Base-by-base conservation (phyloP, 202 grass and related monocot genomes). In the Musa balbisiana region DNA sequence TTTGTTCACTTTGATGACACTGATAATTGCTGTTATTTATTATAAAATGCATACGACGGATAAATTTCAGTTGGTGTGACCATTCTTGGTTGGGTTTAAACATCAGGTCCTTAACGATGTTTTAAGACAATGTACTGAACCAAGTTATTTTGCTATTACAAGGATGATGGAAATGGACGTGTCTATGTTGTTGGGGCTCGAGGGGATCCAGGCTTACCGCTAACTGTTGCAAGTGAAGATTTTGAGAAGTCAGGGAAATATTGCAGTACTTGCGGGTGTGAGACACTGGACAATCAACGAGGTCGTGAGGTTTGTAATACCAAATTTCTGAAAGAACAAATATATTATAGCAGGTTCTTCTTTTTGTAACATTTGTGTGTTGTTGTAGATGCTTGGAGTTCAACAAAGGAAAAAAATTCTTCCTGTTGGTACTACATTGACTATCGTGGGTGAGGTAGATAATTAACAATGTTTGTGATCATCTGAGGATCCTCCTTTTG, bases 391-490 rank as follows among this genome's bases (percentile, higher is more conserved):
- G 95, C 85, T 98, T 24, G 91, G 91, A 80, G 83, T 90, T 83
- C 90, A 88, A 75, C 75, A 87, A 64, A 98, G 83, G 56, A 87
- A 98, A 88, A 89, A 79, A 78, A 87, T 94, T 90, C 95, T 94
- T 88, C 87, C 89, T 55, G 94, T 89, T 78, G 89, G 91, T 82
- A 88, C 89, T 76, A 81, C 91, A 25, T 92, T 98, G 77, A 98
- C 91, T n/a, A 87, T 94, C 81, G 87, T 94, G 86, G 95, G 95
- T 76, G 95, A 98, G 95, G 95, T 98, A 94, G 91, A 87, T 94
- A 94, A 62, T 81, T 49, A 59, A 58, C 11, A 14, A 52, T 49
- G 17, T 52, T 51, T 77, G 10, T 64, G 22, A 8, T 33, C 6
- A 22, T 25, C 22, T n/a, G 2, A 27, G 54, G 1, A n/a, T 13